Conservation (phyloP, 2,329 filamentous ascomycete species). For the Didymella exigua region DNA sequence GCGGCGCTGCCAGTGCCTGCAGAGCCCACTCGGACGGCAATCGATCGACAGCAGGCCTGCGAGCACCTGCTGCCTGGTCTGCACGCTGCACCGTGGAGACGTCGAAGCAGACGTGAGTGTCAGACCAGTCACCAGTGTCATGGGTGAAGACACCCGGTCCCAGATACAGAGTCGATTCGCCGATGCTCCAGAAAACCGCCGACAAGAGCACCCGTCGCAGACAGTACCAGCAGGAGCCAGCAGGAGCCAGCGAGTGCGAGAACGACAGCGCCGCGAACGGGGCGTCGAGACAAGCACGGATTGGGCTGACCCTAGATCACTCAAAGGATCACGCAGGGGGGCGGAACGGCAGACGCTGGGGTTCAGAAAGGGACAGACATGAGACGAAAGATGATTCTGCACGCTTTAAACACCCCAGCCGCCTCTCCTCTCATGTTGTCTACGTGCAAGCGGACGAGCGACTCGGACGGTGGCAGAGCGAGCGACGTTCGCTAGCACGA, state of each 20-base stretch:
- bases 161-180: slow-evolving; percentile 11
- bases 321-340: slow-evolving; percentile 32
- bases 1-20: slow-evolving; percentile 14
- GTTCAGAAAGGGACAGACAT: slow-evolving; percentile 29
- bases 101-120: slow-evolving; percentile 16
- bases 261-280: slow-evolving; percentile 13
- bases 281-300: slow-evolving; percentile 30
- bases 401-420: slow-evolving; percentile 33
- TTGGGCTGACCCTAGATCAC: slow-evolving; percentile 34
- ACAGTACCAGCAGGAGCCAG: neutral
- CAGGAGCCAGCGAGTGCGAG: slow-evolving; percentile 4
- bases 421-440: slow-evolving; percentile 35
- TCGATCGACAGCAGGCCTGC: slow-evolving; percentile 37
- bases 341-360: slow-evolving; percentile 28
- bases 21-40: slow-evolving; percentile 29
- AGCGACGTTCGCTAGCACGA: slow-evolving; percentile 15
- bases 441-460: slow-evolving; percentile 16
- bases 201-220: slow-evolving; percentile 4
- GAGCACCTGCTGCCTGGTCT: slow-evolving; percentile 27
- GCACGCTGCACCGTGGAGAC: slow-evolving; percentile 23
- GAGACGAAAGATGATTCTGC: slow-evolving; percentile 38
- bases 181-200: slow-evolving; percentile 12
- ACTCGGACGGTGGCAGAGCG: slow-evolving; percentile 14
- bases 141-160: slow-evolving; percentile 10
- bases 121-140: slow-evolving; percentile 17